These are phyloP conservation scores for Rubroboletus pulcherrimus DNA, from an alignment of 768 basidiomycete genomes.

Conservation along the genomic window DNA sequence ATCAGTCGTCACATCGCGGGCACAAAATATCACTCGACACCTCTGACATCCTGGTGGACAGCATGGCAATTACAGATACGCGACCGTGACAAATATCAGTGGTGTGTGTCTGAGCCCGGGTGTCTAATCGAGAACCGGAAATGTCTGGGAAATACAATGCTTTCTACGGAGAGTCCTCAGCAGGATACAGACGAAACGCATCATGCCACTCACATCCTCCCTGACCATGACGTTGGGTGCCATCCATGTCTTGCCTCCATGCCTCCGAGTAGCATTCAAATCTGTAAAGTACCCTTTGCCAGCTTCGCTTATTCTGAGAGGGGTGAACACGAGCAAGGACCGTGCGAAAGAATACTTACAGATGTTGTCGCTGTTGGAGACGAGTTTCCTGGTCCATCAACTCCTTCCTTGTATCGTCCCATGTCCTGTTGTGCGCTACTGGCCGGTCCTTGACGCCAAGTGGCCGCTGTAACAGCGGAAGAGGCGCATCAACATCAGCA, in stretches of 20 bases:
- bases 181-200: neutral
- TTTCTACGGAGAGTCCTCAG: constrained; percentile 50
- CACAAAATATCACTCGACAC: constrained; percentile 35
- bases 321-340: neutral
- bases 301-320: constrained; percentile 52
- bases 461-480: constrained; percentile 55
- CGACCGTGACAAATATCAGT: constrained; percentile 72
- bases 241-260: constrained; percentile 94
- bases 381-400: constrained; percentile 68
- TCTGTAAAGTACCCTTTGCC: constrained; percentile 89
- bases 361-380: constrained; percentile 64
- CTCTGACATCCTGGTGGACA: constrained; percentile 87
- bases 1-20: neutral
- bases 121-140: constrained; percentile 61
- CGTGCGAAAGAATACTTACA: constrained; percentile 31
- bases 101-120: constrained; percentile 59
- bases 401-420: constrained; percentile 61
- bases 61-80: constrained; percentile 75
- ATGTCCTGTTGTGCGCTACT: constrained; percentile 52
- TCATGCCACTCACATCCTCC: constrained; percentile 68
- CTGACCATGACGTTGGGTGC: constrained; percentile 86
- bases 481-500: constrained; percentile 8
- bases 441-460: constrained; percentile 75
- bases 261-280: constrained; percentile 68
- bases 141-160: constrained; percentile 91